A percentile compares a stretch with the other conserved stretches of the same genome.
These are phyloP conservation scores for Xylaria sp. DNA, from an alignment of 2,329 filamentous ascomycete species.

Conservation along the genomic window DNA sequence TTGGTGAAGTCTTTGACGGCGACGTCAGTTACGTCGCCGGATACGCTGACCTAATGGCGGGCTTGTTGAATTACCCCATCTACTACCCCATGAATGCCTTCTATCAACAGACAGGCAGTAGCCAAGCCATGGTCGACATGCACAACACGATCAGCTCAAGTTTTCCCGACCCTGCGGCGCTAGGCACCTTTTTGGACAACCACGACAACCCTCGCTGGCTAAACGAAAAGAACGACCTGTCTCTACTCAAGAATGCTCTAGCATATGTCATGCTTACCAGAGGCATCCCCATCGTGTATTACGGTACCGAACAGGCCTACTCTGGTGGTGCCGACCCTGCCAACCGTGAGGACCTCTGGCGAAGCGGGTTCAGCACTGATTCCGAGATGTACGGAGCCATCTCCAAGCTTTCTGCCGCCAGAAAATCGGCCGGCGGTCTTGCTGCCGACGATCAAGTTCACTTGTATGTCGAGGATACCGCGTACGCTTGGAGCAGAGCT, in stretches of 20 bases:
- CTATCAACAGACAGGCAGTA: constrained; percentile 54
- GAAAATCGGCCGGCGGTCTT: constrained; percentile 30
- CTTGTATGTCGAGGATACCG: constrained; percentile 30
- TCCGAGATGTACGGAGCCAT: constrained; percentile 27
- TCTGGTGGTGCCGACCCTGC: constrained; percentile 26
- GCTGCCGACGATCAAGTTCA: constrained; percentile 28
- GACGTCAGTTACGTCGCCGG: constrained; percentile 62
- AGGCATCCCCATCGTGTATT: constrained; percentile 33
- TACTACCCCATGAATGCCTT: constrained; percentile 52
- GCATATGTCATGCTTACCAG: constrained; percentile 31
- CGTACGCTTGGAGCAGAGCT: constrained; percentile 34
- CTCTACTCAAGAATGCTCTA: constrained; percentile 28
- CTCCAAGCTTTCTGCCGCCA: constrained; percentile 21
- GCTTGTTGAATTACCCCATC: constrained; percentile 69
- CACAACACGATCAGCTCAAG: constrained; percentile 50
- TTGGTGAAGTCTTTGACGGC: constrained; percentile 70
- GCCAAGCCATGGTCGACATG: constrained; percentile 55
- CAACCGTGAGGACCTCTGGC: constrained; percentile 35
- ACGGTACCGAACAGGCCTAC: constrained; percentile 31
- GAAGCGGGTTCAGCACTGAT: constrained; percentile 22
- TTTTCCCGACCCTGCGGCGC: constrained; percentile 29
- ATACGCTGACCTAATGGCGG: constrained; percentile 66
- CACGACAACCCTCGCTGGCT: constrained; percentile 33
- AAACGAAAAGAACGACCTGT: constrained; percentile 20
- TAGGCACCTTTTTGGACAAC: constrained; percentile 35